Evolutionary conservation across 805 yeast genomes (phyloP), one percentile per base, ranked within the genome.

Genomic region (Lipomyces japonicus): DNA sequence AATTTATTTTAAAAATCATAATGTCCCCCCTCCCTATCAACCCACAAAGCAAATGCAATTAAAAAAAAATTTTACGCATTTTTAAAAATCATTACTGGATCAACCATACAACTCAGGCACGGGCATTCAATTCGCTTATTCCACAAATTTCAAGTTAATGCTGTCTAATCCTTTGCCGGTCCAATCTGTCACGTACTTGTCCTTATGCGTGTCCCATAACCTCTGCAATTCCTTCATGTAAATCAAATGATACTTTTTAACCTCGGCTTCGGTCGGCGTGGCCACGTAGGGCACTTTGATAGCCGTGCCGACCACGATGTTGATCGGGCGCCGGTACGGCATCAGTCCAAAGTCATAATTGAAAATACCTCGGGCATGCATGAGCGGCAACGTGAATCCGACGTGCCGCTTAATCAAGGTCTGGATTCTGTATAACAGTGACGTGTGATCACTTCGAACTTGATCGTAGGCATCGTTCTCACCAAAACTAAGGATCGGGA

Each of bases 401-500:
- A 81, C 75, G 32, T 70, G 73, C 25, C 71, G 71, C 61, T 93
- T 91, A 63, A 91, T 65, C 80, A 87, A 79, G 30, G 75, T 66
- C 66, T 91, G 97, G 45, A 84, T 65, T 48, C 71, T 70, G 61
- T 79, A 75, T 23, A 76, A 75, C 65, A 65, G 61, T 0, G 84
- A 75, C 14, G 69, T 65, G 1, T 68, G 65, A 25, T 68, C 68
- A 12, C 79, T 74, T 42, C 69, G 68, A 3, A 76, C 65, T 39
- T 81, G 76, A 36, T 78, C 74, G 61, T 75, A 81, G n/a, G 80
- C 62, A 26, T 81, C 69, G 46, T 76, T 91, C 63, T 93, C 98
- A 2, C 98, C 98, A 71, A 89, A 93, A 10, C 86, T 90, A 65
- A 85, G 81, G 2, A 85, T 80, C 0, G 98, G 98, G 2, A 93